These are phyloP conservation scores for Cladosporium sp. DNA, from an alignment of 2,329 filamentous ascomycete species.

Conservation along the genomic window DNA sequence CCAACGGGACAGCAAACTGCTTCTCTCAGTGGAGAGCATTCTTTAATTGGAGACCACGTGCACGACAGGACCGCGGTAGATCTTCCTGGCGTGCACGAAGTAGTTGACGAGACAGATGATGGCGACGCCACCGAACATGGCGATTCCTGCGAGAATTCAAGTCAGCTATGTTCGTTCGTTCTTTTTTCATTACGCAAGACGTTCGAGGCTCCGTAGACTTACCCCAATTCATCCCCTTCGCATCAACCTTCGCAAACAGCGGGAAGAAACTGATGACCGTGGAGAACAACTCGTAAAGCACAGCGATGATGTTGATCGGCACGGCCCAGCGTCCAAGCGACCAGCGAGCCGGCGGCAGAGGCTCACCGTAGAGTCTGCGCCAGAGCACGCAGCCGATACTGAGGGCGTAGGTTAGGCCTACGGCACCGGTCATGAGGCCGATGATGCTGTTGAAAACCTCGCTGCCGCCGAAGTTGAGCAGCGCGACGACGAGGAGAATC, in stretches of 20 bases:
- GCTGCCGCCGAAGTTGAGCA: constrained; percentile 39
- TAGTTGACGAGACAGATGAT: constrained; percentile 25
- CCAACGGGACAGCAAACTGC: neutral
- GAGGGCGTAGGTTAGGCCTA: constrained; percentile 36
- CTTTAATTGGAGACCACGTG: neutral
- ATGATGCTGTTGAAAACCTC: constrained; percentile 47
- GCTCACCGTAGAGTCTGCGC: constrained; percentile 29
- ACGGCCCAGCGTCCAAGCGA: constrained; percentile 24
- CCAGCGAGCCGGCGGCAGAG: constrained; percentile 28
- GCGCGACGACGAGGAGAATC: constrained; percentile 29
- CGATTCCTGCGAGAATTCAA: constrained; percentile 17
- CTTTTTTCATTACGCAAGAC: constrained; percentile 13
- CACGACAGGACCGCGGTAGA: constrained; percentile 26
- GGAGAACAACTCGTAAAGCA: constrained; percentile 26
- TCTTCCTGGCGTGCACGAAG: constrained; percentile 22
- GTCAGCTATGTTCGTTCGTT: constrained; percentile 25
- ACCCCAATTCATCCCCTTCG: constrained; percentile 31
- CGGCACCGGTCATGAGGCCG: constrained; percentile 39
- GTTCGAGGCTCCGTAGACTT: neutral
- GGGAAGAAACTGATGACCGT: constrained; percentile 32
- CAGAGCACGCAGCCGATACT: constrained; percentile 30
- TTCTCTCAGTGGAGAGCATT: neutral
- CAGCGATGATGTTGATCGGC: constrained; percentile 28
- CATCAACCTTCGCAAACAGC: constrained; percentile 25
- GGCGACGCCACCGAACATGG: constrained; percentile 26